Evolutionary conservation across 164 flowering plant species (phyloP), one percentile per base, ranked within the genome.

Genomic region (Cinnamomum chago): DNA sequence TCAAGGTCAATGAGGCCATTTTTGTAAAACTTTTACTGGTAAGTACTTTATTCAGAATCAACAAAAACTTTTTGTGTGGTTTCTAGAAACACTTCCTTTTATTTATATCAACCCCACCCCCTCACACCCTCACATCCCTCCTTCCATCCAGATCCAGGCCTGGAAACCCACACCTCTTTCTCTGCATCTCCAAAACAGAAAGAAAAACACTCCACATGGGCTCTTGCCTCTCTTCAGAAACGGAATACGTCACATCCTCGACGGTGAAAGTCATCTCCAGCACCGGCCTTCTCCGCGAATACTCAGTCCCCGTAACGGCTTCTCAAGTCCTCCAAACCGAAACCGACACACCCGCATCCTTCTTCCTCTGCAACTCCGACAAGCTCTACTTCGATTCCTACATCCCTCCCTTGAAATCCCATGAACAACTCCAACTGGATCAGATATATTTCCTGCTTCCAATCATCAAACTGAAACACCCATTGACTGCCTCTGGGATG

Each of bases 361-460:
- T 65, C 70, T 83, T 86, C 50, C 13, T 89, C 3, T 89, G 91
- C 82, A 83, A 85, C 66, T 85, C 91, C 2, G 94, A 90, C 72
- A 3, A 72, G 1, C 55, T 90, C 7, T 81, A 58, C 70, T 89
- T 75, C 76, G 88, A 88, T 58, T 87, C 85, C 0, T 72, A 24
- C 80, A 83, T 89, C 2, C 89, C 92, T 2, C 76, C 84, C 0
- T 27, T 90, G 73, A 72, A 79, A 7, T 14, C 69, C 2, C 70
- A 70, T 7, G 77, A 84, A 0, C 40, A 72, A 22, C 85, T 90
- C 10, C 73, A 76, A 20, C 67, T 82, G 15, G 74, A 81, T 65
- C 86, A 87, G 76, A 82, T 90, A 58, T 90, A 90, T 69, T 89
- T 89, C 77, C 50, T 85, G 0, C 85, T 90, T 3, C 86, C 88